phyloP scores from a whole-genome alignment of 768 basidiomycete species.

The Rhodotorula toruloides region DNA sequence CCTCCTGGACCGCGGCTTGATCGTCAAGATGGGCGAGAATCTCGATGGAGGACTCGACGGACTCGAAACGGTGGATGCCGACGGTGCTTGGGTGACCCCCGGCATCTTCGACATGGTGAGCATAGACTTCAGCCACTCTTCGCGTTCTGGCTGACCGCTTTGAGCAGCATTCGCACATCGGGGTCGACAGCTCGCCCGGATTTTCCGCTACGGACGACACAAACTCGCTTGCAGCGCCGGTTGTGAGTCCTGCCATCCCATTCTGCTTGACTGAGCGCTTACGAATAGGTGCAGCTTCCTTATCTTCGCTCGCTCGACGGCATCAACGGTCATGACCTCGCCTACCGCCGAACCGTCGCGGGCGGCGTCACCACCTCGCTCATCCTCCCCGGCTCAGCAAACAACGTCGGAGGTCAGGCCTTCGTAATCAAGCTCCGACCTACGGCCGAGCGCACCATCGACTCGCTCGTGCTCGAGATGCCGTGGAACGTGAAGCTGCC shows the following conservation, averaged over 20 bases:
- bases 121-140: constrained; percentile 37
- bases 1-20: constrained; percentile 60
- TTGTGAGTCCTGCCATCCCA: not conserved
- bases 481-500: constrained; percentile 54
- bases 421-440: constrained; percentile 69
- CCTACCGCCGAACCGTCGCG: constrained; percentile 66
- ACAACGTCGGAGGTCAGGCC: constrained; percentile 52
- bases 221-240: constrained; percentile 51
- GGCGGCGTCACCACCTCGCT: constrained; percentile 84
- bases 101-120: constrained; percentile 43
- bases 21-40: constrained; percentile 55
- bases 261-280: not conserved
- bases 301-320: constrained; percentile 73
- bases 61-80: constrained; percentile 52
- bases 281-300: constrained; percentile 48
- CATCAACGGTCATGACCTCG: constrained; percentile 76
- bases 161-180: constrained; percentile 70
- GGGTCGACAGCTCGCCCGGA: constrained; percentile 61
- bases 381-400: constrained; percentile 64
- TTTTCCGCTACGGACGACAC: constrained; percentile 55
- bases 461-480: constrained; percentile 66
- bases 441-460: constrained; percentile 65
- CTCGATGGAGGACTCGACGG: constrained; percentile 58
- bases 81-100: constrained; percentile 67
- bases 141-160: not conserved